These are phyloP conservation scores for Barbarea vulgaris DNA, from an alignment of 345 rosid species.

Conservation along the genomic window DNA sequence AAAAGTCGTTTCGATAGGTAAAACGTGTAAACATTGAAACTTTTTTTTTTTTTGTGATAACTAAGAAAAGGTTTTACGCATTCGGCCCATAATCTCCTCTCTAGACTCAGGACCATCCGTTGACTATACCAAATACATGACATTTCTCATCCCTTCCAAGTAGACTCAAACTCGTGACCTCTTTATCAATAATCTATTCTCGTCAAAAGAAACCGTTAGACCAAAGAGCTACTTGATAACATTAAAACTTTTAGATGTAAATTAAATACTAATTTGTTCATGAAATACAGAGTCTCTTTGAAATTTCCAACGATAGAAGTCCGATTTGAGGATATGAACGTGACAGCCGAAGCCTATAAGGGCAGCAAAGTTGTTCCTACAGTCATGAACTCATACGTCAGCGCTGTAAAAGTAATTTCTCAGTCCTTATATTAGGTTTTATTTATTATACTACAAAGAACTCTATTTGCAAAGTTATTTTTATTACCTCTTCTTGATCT, in stretches of 20 bases:
- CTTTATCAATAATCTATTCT: too few relatives aligned
- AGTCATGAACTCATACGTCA: conserved; percentile 37
- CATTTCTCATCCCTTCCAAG: too few relatives aligned
- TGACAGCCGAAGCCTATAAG: conserved; percentile 37
- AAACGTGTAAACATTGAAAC: neutral
- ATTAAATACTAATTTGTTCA: neutral
- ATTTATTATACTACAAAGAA: too few relatives aligned
- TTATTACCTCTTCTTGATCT: neutral
- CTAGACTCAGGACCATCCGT: too few relatives aligned
- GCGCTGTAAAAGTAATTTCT: conserved; percentile 36
- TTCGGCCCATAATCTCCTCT: too few relatives aligned
- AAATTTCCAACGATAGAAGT: conserved; percentile 51
- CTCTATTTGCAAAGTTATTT: too few relatives aligned
- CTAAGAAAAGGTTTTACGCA: too few relatives aligned
- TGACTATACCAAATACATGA: too few relatives aligned
- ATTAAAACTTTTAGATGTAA: neutral
- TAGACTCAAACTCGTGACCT: too few relatives aligned
- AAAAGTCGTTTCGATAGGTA: conserved; percentile 49
- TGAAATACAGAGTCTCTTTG: conserved; percentile 45
- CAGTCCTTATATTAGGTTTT: neutral
- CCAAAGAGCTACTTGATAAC: too few relatives aligned
- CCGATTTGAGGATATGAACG: conserved; percentile 45
- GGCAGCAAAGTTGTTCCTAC: conserved; percentile 49
- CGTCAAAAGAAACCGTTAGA: too few relatives aligned
- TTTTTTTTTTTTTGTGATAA: too few relatives aligned